Conservation (phyloP, 2,329 filamentous ascomycete species). For the Talaromyces amestolkiae region DNA sequence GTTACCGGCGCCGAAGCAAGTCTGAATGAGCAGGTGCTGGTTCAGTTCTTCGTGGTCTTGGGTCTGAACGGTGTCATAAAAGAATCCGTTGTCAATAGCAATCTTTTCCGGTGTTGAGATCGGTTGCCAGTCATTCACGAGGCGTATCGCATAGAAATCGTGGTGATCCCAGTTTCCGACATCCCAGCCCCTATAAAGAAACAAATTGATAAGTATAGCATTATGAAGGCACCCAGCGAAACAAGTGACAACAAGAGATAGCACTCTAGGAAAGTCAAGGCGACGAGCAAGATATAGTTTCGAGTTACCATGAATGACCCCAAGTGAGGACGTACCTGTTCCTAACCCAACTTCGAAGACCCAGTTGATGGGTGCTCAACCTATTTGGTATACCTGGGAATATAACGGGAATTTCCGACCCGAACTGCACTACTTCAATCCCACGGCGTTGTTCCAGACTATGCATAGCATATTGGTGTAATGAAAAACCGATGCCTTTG, state of each 20-base stretch:
- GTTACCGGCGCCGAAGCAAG: constrained; percentile 11
- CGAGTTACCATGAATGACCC: not conserved
- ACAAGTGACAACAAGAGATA: not conserved
- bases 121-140: constrained; percentile 1
- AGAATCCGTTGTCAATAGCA: constrained; percentile 3
- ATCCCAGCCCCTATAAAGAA: constrained; percentile 11
- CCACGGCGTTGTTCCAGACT: constrained; percentile 8
- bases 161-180: constrained; percentile 18
- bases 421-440: constrained; percentile 15
- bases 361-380: constrained; percentile 16
- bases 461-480: constrained; percentile 16
- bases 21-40: constrained; percentile 13
- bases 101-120: constrained; percentile 7
- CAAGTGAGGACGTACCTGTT: constrained; percentile 10
- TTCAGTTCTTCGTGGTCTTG: constrained; percentile 15
- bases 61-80: constrained; percentile 8
- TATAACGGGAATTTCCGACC: constrained; percentile 15
- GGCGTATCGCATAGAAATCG: constrained; percentile 11
- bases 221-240: not conserved
- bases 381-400: constrained; percentile 18
- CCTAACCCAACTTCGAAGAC: constrained; percentile 17
- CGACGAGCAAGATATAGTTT: not conserved
- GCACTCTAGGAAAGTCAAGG: not conserved
- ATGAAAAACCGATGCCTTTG: constrained; percentile 16
- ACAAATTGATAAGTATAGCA: not conserved